Conservation (phyloP, 2,329 filamentous ascomycete species). For the Fusarium tjaetaba region DNA sequence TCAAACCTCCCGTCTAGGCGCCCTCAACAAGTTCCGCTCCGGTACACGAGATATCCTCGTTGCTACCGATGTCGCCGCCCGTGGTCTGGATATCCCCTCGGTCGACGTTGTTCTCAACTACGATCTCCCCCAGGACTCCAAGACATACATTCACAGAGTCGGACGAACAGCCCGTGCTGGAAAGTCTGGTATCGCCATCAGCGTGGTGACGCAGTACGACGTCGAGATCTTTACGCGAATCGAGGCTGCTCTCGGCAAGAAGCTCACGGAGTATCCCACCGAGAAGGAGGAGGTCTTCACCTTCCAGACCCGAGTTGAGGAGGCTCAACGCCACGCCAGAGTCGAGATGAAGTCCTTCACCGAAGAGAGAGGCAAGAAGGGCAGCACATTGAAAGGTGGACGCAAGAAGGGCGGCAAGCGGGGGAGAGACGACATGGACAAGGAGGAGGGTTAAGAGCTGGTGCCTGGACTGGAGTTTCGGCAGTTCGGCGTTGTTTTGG, state of each 20-base stretch:
- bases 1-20: conserved; percentile 85
- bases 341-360: conserved; percentile 83
- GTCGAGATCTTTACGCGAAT: conserved; percentile 83
- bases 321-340: conserved; percentile 83
- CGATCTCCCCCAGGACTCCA: conserved; percentile 84
- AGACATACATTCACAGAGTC: conserved; percentile 91
- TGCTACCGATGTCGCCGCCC: conserved; percentile 91
- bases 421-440: conserved; percentile 73
- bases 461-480: conserved; percentile 11
- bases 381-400: conserved; percentile 51
- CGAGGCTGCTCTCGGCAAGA: conserved; percentile 82
- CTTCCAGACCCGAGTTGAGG: conserved; percentile 79
- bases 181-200: conserved; percentile 83
- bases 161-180: conserved; percentile 89
- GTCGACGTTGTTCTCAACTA: conserved; percentile 90
- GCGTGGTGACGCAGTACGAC: conserved; percentile 87
- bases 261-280: conserved; percentile 74
- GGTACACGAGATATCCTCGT: conserved; percentile 86
- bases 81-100: conserved; percentile 92
- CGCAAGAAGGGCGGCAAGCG: conserved; percentile 58
- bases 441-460: conserved; percentile 70
- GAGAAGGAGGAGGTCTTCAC: conserved; percentile 88
- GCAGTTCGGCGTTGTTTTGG: conserved; percentile 27
- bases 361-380: conserved; percentile 72
- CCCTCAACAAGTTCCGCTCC: conserved; percentile 88